Conservation (phyloP, 805 yeast genomes). For the Starmera dryadoides region DNA sequence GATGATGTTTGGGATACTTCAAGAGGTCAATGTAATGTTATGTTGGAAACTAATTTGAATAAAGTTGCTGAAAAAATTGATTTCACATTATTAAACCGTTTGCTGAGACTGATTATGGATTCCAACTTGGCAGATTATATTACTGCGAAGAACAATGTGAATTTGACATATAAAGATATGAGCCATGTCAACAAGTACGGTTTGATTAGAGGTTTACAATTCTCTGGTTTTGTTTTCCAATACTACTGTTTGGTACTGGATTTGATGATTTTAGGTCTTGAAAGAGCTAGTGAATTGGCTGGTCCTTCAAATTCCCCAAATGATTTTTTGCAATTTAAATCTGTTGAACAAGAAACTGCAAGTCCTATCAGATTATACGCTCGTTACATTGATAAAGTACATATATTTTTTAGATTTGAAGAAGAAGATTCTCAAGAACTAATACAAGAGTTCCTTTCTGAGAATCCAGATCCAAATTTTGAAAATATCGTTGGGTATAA, state of each 20-base stretch:
- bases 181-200: slow-evolving; percentile 87
- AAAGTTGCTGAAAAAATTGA: slow-evolving; percentile 83
- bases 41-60: slow-evolving; percentile 69
- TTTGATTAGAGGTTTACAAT: slow-evolving; percentile 79
- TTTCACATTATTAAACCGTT: slow-evolving; percentile 74
- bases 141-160: slow-evolving; percentile 82
- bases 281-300: slow-evolving; percentile 82
- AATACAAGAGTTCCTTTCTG: slow-evolving; percentile 67
- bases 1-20: slow-evolving; percentile 71
- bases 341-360: slow-evolving; percentile 45
- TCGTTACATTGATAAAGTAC: slow-evolving; percentile 77
- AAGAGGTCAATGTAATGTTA: slow-evolving; percentile 71
- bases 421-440: slow-evolving; percentile 70
- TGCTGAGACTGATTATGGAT: slow-evolving; percentile 76
- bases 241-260: slow-evolving; percentile 85
- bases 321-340: slow-evolving; percentile 67
- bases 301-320: slow-evolving; percentile 70
- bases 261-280: slow-evolving; percentile 73
- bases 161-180: slow-evolving; percentile 88
- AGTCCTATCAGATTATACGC: slow-evolving; percentile 79
- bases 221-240: slow-evolving; percentile 83
- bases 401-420: slow-evolving; percentile 69
- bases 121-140: slow-evolving; percentile 92
- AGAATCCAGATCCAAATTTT: slow-evolving; percentile 89
- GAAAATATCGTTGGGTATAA: slow-evolving; percentile 81